A percentile compares a stretch with the other conserved stretches of the same genome.
phyloP scores from a whole-genome alignment of 148 eudicot species.

The Polygonum maritimum region DNA sequence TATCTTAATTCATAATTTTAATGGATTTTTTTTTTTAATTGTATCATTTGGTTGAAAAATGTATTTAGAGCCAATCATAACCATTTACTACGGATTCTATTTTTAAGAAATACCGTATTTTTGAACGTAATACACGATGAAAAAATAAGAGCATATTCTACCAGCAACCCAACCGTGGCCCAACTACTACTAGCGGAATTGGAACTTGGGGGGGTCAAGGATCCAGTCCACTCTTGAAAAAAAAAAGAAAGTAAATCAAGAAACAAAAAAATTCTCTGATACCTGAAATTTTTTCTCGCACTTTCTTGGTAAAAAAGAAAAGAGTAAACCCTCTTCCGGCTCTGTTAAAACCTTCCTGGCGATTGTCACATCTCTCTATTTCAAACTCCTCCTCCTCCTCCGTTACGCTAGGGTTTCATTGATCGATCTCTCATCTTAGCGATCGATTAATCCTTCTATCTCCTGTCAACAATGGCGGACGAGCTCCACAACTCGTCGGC shows the following conservation, averaged over 20 bases:
- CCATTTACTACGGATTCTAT: too few species aligned
- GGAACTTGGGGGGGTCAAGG: background rate
- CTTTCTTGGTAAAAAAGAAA: constrained; percentile 4
- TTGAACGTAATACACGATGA: too few species aligned
- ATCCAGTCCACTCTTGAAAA: constrained; percentile 1
- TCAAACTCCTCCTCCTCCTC: background rate
- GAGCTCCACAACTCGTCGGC: constrained; percentile 22
- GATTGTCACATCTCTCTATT: background rate
- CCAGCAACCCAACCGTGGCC: background rate
- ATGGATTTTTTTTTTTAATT: too few species aligned
- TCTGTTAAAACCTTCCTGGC: background rate
- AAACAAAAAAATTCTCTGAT: background rate
- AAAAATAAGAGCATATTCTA: background rate
- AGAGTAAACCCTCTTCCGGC: background rate
- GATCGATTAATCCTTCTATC: background rate
- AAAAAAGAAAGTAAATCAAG: background rate
- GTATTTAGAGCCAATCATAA: too few species aligned
- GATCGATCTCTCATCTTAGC: background rate
- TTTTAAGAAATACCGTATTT: too few species aligned
- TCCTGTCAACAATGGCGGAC: constrained; percentile 17
- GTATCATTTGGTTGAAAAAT: too few species aligned
- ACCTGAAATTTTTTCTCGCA: background rate
- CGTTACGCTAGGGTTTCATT: constrained; percentile 9
- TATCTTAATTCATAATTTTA: too few species aligned
- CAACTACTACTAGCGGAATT: background rate